Percentiles rank a stretch among this genome's conserved stretches.
Evolutionary conservation across 345 rosid genomes (phyloP).

Genomic region (Gossypioides kirkii): DNA sequence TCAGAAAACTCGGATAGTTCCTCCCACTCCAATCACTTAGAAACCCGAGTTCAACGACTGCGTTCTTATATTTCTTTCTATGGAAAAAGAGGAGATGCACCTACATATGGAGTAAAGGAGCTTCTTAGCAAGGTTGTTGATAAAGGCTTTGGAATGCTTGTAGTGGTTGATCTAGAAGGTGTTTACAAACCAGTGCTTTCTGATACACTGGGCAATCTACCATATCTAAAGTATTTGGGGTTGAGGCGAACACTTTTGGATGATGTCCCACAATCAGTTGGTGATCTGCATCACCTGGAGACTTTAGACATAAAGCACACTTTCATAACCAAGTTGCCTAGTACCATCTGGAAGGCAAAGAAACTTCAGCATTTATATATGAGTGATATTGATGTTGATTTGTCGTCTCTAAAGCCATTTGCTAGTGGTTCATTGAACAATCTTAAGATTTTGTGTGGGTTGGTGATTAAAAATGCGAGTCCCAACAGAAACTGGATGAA

Average conservation of each 20-base stretch:
- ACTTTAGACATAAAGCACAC: slow-evolving; percentile 15
- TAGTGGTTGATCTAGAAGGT: slow-evolving; percentile 13
- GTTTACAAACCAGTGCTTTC: slow-evolving; percentile 15
- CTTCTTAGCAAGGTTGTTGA: slow-evolving; percentile 10
- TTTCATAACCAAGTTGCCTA: slow-evolving; percentile 11
- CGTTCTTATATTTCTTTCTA: slow-evolving; percentile 9
- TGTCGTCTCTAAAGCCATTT: not conserved
- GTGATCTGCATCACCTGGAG: slow-evolving; percentile 6
- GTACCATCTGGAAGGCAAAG: slow-evolving; percentile 13
- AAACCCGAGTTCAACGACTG: not conserved
- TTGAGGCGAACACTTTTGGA: slow-evolving; percentile 12
- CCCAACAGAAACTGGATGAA: not conserved
- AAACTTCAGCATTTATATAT: slow-evolving; percentile 12
- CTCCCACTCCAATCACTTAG: not conserved
- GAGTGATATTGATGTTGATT: slow-evolving; percentile 5
- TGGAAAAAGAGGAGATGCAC: slow-evolving; percentile 1
- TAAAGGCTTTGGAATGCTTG: not conserved
- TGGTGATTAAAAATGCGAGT: slow-evolving; percentile 16
- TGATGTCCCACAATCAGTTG: slow-evolving; percentile 13
- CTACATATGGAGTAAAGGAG: slow-evolving; percentile 7
- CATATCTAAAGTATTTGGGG: slow-evolving; percentile 3
- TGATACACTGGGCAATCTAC: not conserved
- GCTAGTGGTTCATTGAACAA: not conserved
- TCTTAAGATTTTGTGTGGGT: slow-evolving; percentile 32
- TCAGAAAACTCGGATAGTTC: not conserved